Evolutionary conservation across 2,329 filamentous ascomycete species (phyloP).

Genomic region (Diaporthe australafricana): DNA sequence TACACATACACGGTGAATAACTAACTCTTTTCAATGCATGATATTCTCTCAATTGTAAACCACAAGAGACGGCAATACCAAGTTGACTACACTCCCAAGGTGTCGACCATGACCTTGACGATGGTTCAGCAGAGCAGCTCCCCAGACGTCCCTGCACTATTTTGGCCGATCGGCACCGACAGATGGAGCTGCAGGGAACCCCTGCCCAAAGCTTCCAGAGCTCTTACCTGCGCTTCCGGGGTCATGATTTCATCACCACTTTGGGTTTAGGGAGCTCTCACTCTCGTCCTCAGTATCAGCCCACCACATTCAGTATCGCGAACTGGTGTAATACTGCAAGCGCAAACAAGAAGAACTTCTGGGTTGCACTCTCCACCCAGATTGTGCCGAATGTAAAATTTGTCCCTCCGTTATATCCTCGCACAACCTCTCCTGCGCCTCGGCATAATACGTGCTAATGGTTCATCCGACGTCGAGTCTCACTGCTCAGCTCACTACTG

Average conservation of each 20-base stretch:
- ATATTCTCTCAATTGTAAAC: too few species aligned
- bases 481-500: background rate
- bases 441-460: constrained; percentile 1
- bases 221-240: constrained; percentile 18
- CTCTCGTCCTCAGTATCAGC: background rate
- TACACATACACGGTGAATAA: too few species aligned
- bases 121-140: background rate
- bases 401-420: background rate
- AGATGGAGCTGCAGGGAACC: background rate
- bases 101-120: background rate
- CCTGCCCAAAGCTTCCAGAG: constrained; percentile 12
- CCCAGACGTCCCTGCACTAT: background rate
- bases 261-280: constrained; percentile 6
- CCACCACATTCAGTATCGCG: background rate
- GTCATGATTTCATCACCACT: constrained; percentile 37
- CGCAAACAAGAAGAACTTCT: background rate
- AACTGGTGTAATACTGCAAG: background rate
- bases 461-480: constrained; percentile 5
- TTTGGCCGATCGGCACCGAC: constrained; percentile 26
- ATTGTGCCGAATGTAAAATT: background rate
- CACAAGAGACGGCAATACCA: too few species aligned
- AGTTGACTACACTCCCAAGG: too few species aligned
- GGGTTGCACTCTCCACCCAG: background rate
- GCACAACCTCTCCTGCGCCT: background rate
- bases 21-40: too few species aligned